phyloP scores from a whole-genome alignment of 2,329 filamentous ascomycete species.

The Colletotrichum zoysiae region DNA sequence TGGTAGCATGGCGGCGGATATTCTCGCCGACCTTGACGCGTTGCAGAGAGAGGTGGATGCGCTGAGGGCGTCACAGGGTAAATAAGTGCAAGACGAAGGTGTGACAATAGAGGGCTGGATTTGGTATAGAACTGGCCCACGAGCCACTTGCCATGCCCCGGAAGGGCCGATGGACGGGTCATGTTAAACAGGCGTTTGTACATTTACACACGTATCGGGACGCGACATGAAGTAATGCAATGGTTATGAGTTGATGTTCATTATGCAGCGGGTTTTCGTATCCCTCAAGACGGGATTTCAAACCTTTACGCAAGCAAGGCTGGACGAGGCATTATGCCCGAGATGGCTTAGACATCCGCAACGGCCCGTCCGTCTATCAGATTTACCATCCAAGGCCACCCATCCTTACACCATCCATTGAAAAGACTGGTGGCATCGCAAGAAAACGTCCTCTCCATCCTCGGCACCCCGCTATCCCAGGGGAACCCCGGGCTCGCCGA shows the following conservation, averaged over 20 bases:
- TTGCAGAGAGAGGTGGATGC: slow-evolving; percentile 83
- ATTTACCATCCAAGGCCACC: too few relatives aligned
- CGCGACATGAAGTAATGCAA: slow-evolving; percentile 41
- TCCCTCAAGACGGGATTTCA: too few relatives aligned
- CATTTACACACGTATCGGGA: slow-evolving; percentile 34
- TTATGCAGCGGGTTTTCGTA: background rate
- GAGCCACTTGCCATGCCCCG: slow-evolving; percentile 4
- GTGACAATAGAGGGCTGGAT: slow-evolving; percentile 27
- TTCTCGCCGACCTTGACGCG: slow-evolving; percentile 78
- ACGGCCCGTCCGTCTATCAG: too few relatives aligned
- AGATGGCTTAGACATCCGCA: too few relatives aligned
- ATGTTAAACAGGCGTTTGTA: slow-evolving; percentile 31
- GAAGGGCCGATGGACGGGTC: slow-evolving; percentile 25
- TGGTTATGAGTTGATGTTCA: slow-evolving; percentile 29
- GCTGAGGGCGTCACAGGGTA: slow-evolving; percentile 60
- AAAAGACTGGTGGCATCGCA: too few relatives aligned
- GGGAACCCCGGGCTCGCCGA: too few relatives aligned
- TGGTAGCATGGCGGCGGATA: slow-evolving; percentile 62
- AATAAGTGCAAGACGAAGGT: slow-evolving; percentile 23
- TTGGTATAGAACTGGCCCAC: slow-evolving; percentile 22
- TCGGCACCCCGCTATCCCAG: too few relatives aligned
- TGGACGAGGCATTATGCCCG: too few relatives aligned
- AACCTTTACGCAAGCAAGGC: too few relatives aligned
- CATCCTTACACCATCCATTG: too few relatives aligned
- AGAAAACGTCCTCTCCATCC: too few relatives aligned